Conservation (phyloP, 139 green algal genomes). For the Zygnema cylindricum region DNA sequence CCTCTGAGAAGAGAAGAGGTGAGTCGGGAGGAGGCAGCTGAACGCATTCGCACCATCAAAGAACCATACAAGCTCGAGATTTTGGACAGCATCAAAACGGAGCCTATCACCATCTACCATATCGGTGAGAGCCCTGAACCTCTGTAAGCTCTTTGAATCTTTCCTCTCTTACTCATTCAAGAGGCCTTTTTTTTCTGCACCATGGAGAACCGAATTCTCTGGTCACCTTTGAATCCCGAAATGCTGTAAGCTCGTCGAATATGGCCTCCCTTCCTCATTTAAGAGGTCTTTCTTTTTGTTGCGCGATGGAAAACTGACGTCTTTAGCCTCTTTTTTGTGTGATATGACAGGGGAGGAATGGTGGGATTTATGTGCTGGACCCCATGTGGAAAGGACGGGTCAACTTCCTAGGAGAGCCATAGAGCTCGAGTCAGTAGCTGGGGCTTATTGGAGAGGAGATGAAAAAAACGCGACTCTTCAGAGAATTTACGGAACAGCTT, state of each 20-base stretch:
- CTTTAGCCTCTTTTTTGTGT: no score
- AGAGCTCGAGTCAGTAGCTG: constrained; percentile 89
- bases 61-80: constrained; percentile 99
- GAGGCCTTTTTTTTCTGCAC: no score
- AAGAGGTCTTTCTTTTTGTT: no score
- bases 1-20: constrained; percentile 67
- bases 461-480: constrained; percentile 86
- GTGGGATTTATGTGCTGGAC: constrained; percentile 96
- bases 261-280: no score
- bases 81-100: constrained; percentile 83
- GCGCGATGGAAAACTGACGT: no score
- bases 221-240: no score
- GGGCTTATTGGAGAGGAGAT: constrained; percentile 85
- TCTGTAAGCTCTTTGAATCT: no score
- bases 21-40: constrained; percentile 76
- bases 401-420: constrained; percentile 83
- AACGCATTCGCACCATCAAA: constrained; percentile 78
- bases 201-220: no score
- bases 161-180: no score
- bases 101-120: constrained; percentile 98
- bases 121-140: no score
- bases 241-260: no score
- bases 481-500: constrained; percentile 92
- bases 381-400: constrained; percentile 86
- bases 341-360: constrained; percentile 60